These are phyloP conservation scores for Diaporthe destruens DNA, from an alignment of 2,329 filamentous ascomycete genomes.

Conservation along the genomic window DNA sequence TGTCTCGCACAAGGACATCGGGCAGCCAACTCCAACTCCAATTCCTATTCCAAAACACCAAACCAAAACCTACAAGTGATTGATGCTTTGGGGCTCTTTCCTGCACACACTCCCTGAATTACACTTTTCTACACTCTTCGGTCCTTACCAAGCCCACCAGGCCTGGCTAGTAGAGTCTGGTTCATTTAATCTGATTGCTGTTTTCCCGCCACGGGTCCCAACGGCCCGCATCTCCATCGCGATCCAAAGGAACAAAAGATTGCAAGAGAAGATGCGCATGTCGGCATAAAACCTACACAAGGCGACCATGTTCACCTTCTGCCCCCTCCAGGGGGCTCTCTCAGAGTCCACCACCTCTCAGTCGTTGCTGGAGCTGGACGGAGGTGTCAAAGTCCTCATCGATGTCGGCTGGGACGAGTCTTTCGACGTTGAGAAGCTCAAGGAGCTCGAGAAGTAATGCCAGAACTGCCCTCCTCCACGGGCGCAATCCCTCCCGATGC, in stretches of 20 bases:
- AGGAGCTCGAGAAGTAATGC: slow-evolving; percentile 88
- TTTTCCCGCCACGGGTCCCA: not conserved
- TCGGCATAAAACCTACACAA: slow-evolving; percentile 29
- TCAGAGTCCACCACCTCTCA: slow-evolving; percentile 89
- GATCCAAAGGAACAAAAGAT: not conserved
- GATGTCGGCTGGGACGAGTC: slow-evolving; percentile 96
- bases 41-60: too few species aligned
- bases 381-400: slow-evolving; percentile 93
- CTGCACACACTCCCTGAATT: not conserved
- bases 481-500: not conserved
- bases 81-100: not conserved
- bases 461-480: not conserved
- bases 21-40: not conserved
- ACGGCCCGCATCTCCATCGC: slow-evolving; percentile 9
- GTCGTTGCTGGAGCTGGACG: slow-evolving; percentile 96
- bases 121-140: not conserved
- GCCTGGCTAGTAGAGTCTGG: not conserved
- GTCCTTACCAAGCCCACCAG: not conserved
- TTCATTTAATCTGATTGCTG: not conserved
- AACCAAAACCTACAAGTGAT: not conserved
- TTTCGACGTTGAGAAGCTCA: slow-evolving; percentile 85
- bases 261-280: slow-evolving; percentile 35
- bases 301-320: slow-evolving; percentile 91
- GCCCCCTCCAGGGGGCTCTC: slow-evolving; percentile 89
- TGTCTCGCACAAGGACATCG: too few species aligned